Conservation (phyloP, 106 monocot genomes). For the Vanilla planifolia region DNA sequence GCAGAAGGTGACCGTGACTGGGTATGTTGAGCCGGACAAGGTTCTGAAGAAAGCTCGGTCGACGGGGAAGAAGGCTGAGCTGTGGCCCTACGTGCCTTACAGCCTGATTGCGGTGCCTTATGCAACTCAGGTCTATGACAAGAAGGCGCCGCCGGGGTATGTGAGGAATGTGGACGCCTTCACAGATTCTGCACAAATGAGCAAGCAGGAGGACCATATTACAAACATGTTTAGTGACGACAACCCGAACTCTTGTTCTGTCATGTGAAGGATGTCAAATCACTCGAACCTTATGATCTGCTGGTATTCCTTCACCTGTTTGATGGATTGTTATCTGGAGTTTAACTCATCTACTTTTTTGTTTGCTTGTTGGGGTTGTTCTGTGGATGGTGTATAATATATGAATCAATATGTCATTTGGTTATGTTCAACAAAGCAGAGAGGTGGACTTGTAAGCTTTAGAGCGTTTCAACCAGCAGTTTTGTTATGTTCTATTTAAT, state of each 20-base stretch:
- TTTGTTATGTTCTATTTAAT: no score
- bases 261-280: no score
- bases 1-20: conserved; percentile 14
- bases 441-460: no score
- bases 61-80: conserved; percentile 11
- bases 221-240: conserved; percentile 15
- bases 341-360: no score
- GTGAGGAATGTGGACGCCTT: conserved; percentile 11
- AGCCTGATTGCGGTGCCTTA: conserved; percentile 13
- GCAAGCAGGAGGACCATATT: conserved; percentile 9
- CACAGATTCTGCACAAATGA: conserved; percentile 1
- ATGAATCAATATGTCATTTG: no score
- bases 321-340: no score
- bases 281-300: no score
- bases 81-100: conserved; percentile 20
- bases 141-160: conserved; percentile 19
- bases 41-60: conserved; percentile 8
- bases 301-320: no score
- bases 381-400: no score
- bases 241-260: conserved; percentile 8
- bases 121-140: conserved; percentile 10
- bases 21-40: conserved; percentile 14
- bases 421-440: no score
- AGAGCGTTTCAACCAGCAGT: no score
- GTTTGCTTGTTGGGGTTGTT: no score